Conservation (phyloP, 345 rosid species). For the Murraya koenigii region DNA sequence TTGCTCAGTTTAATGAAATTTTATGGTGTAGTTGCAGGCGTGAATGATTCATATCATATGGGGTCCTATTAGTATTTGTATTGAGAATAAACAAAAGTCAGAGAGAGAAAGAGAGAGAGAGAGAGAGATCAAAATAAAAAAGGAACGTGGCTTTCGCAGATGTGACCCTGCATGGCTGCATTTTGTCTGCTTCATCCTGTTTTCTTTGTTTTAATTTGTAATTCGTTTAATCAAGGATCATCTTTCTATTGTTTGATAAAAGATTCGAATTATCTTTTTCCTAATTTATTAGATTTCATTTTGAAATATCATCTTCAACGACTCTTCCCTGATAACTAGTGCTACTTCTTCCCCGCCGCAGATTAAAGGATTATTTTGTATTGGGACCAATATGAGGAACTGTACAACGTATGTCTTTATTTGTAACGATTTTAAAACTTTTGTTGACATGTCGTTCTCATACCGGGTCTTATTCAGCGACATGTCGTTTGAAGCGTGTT, state of each 20-base stretch:
- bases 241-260: too few relatives aligned
- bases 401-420: background rate
- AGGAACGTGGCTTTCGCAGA: slow-evolving; percentile 29
- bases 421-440: too few relatives aligned
- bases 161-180: slow-evolving; percentile 27
- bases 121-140: background rate
- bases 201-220: too few relatives aligned
- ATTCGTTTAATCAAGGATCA: background rate
- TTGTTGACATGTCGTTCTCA: background rate
- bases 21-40: slow-evolving; percentile 8
- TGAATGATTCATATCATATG: background rate
- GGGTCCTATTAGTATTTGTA: background rate
- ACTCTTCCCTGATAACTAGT: too few relatives aligned
- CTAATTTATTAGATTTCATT: too few relatives aligned
- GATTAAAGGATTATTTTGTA: too few relatives aligned
- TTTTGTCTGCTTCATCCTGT: slow-evolving; percentile 4
- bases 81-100: background rate
- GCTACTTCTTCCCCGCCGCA: too few relatives aligned
- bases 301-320: too few relatives aligned
- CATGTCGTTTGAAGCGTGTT: background rate
- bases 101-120: slow-evolving; percentile 7
- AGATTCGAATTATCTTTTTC: too few relatives aligned
- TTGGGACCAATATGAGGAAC: background rate
- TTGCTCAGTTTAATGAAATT: background rate
- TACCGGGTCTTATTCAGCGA: background rate